phyloP scores from a whole-genome alignment of 768 basidiomycete genomes.

The Macrolepiota dolichaula region DNA sequence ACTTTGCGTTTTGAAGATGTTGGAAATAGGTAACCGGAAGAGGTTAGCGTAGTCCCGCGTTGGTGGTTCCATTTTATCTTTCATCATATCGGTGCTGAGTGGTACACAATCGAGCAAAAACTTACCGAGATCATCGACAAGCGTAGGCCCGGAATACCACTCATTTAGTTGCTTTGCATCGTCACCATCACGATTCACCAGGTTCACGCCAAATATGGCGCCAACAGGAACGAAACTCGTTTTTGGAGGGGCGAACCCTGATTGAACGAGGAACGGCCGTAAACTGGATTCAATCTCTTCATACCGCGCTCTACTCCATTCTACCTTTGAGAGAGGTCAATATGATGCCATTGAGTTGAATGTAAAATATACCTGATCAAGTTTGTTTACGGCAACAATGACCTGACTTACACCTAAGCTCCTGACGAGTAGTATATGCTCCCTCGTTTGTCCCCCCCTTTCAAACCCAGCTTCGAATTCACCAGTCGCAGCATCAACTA shows the following conservation, averaged over 20 bases:
- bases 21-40: slow-evolving; percentile 85
- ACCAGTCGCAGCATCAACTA: slow-evolving; percentile 85
- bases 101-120: not conserved
- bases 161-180: slow-evolving; percentile 43
- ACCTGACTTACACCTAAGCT: slow-evolving; percentile 91
- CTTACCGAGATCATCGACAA: slow-evolving; percentile 80
- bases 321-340: slow-evolving; percentile 53
- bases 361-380: slow-evolving; percentile 70
- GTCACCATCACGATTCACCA: slow-evolving; percentile 48
- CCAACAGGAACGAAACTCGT: slow-evolving; percentile 85
- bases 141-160: slow-evolving; percentile 88
- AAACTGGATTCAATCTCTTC: slow-evolving; percentile 77
- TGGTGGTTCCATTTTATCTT: slow-evolving; percentile 83
- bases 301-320: slow-evolving; percentile 81
- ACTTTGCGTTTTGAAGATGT: slow-evolving; percentile 89
- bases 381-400: slow-evolving; percentile 91
- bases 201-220: slow-evolving; percentile 87
- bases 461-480: slow-evolving; percentile 98
- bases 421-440: slow-evolving; percentile 88
- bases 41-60: slow-evolving; percentile 71
- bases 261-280: slow-evolving; percentile 79
- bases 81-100: not conserved
- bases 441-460: slow-evolving; percentile 90
- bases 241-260: slow-evolving; percentile 80
- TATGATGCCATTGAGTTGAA: not conserved